Percentiles rank a stretch among this genome's conserved stretches.
phyloP scores from a whole-genome alignment of 1,284 basidiomycete species.

The Leccinum griseonigrum region DNA sequence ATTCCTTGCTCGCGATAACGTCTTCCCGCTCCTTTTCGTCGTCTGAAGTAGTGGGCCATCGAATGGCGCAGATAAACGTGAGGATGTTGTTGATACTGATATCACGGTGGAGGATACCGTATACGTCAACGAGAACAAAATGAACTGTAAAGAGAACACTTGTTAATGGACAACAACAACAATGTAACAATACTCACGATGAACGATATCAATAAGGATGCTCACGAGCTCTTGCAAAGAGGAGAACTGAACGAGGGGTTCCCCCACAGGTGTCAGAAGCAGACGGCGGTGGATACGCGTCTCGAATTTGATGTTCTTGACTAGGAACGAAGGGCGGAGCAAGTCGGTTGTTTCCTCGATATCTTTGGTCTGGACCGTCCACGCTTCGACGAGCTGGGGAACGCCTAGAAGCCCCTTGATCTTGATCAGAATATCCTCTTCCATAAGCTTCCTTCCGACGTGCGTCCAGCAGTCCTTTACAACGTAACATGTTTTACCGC shows the following conservation, averaged over 20 bases:
- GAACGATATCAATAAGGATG: background rate
- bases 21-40: background rate
- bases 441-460: background rate
- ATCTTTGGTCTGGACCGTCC: background rate
- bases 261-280: background rate
- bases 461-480: slow-evolving; percentile 1
- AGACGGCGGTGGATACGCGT: background rate
- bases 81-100: background rate
- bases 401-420: background rate
- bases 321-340: background rate
- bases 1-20: background rate
- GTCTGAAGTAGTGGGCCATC: background rate
- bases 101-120: background rate
- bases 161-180: background rate
- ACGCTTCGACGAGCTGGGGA: background rate
- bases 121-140: background rate
- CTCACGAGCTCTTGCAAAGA: background rate
- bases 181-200: background rate
- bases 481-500: background rate
- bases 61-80: background rate
- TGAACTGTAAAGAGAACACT: background rate
- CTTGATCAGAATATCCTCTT: background rate
- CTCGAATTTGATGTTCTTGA: background rate
- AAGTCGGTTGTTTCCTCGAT: background rate
- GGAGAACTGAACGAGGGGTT: background rate